Evolutionary conservation across 164 flowering plant genomes (phyloP).

Genomic region (Piper longum): DNA sequence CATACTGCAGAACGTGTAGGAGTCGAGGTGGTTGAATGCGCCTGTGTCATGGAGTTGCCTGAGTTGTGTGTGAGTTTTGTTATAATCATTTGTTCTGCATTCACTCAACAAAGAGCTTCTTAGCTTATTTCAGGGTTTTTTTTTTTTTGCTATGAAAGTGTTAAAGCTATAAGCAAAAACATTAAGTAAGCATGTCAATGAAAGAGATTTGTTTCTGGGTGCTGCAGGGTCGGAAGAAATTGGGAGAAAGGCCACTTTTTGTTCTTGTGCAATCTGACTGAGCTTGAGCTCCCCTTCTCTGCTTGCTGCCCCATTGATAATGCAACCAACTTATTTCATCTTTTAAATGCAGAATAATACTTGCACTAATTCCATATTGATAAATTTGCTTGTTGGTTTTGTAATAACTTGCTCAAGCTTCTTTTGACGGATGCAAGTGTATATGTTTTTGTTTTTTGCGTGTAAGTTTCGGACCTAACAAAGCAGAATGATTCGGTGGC

Average conservation of each 20-base stretch:
- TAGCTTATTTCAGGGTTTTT: background rate
- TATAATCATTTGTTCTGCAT: background rate
- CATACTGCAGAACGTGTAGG: slow-evolving; percentile 73
- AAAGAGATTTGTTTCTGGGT: background rate
- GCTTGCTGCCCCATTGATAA: background rate
- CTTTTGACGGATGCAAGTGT: too few species aligned
- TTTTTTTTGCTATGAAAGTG: background rate
- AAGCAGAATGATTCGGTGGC: too few species aligned
- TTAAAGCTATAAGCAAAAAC: too few species aligned
- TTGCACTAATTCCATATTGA: too few species aligned
- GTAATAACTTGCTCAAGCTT: too few species aligned
- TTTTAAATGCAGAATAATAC: too few species aligned
- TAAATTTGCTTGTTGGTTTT: too few species aligned
- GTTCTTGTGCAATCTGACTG: slow-evolving; percentile 3
- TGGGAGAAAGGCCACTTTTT: slow-evolving; percentile 6
- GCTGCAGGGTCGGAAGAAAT: slow-evolving; percentile 5
- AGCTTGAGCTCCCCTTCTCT: background rate
- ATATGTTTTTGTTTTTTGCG: too few species aligned
- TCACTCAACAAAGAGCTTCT: too few species aligned
- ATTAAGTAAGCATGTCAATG: background rate
- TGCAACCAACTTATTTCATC: too few species aligned
- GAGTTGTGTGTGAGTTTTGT: slow-evolving; percentile 54
- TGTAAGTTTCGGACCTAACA: too few species aligned
- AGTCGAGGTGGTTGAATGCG: slow-evolving; percentile 79
- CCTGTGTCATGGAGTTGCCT: slow-evolving; percentile 78